Evolutionary conservation across 352 stramenopile genomes (phyloP).

Genomic region (Phytopythium montanum): DNA sequence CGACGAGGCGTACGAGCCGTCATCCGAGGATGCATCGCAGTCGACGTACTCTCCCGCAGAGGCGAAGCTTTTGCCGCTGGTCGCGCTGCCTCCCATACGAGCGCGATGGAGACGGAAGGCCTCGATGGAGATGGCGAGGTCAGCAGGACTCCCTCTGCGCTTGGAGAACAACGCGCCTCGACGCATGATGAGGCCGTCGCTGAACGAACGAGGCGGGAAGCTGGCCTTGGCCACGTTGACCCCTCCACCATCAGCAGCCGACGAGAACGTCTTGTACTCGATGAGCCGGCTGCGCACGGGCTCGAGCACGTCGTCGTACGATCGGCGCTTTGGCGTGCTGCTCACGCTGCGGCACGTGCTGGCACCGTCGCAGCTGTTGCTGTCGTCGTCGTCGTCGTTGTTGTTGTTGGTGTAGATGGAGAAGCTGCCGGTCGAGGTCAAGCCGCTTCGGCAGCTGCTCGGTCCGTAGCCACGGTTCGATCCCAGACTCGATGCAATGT

Average conservation of each 20-base stretch:
- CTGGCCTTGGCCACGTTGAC: slow-evolving; percentile 49
- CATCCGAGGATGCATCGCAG: slow-evolving; percentile 35
- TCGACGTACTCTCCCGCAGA: slow-evolving; percentile 12
- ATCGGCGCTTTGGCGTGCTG: slow-evolving; percentile 40
- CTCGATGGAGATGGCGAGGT: slow-evolving; percentile 72
- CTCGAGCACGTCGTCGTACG: slow-evolving; percentile 67
- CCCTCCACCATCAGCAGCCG: slow-evolving; percentile 19
- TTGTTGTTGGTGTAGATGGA: slow-evolving; percentile 16
- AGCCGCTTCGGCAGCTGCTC: slow-evolving; percentile 1
- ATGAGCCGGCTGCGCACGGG: slow-evolving; percentile 71
- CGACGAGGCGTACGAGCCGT: slow-evolving; percentile 24
- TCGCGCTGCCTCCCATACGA: slow-evolving; percentile 43
- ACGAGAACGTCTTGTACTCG: slow-evolving; percentile 82
- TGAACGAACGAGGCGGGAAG: slow-evolving; percentile 71
- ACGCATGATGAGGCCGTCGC: slow-evolving; percentile 70
- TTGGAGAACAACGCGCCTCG: slow-evolving; percentile 65
- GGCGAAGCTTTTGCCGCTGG: not conserved
- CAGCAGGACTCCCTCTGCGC: slow-evolving; percentile 61
- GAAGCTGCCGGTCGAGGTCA: slow-evolving; percentile 44
- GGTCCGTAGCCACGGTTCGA: not conserved
- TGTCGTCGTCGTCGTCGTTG: slow-evolving; percentile 6
- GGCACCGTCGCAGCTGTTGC: not conserved
- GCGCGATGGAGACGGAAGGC: slow-evolving; percentile 67
- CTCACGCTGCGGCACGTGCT: not conserved
- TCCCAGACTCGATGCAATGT: slow-evolving; percentile 7